Conservation (phyloP, 768 basidiomycete species). For the Mycena polygramma region DNA sequence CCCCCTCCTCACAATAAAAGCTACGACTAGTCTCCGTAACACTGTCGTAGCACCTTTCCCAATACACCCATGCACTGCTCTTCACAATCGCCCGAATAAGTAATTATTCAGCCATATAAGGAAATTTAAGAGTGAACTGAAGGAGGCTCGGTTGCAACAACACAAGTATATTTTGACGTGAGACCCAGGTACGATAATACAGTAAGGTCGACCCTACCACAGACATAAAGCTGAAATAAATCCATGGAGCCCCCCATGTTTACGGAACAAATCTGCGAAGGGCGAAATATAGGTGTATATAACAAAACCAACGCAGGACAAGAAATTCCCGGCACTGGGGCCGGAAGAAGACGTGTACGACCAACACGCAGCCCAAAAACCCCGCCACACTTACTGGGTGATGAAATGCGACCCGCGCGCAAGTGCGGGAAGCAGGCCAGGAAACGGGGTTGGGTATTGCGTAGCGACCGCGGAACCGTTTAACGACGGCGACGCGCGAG, state of each 20-base stretch:
- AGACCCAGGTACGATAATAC: too few species aligned
- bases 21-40: background rate
- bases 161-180: too few species aligned
- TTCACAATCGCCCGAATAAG: too few species aligned
- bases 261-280: too few species aligned
- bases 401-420: too few species aligned
- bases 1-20: background rate
- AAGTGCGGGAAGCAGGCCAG: constrained; percentile 3
- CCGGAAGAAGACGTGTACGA: constrained; percentile 18
- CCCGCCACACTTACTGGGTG: constrained; percentile 31
- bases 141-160: too few species aligned
- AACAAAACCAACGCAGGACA: background rate
- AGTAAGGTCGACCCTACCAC: too few species aligned
- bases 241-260: background rate
- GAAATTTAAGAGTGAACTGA: too few species aligned
- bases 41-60: background rate
- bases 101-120: too few species aligned
- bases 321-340: constrained; percentile 17
- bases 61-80: background rate
- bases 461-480: background rate
- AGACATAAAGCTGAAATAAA: background rate
- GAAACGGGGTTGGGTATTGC: constrained; percentile 30
- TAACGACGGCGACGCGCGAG: background rate
- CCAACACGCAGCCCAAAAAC: constrained; percentile 7
- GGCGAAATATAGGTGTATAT: background rate